Evolutionary conservation across 257 asterid genomes (phyloP).

Genomic region (Oldenlandia corymbosa): DNA sequence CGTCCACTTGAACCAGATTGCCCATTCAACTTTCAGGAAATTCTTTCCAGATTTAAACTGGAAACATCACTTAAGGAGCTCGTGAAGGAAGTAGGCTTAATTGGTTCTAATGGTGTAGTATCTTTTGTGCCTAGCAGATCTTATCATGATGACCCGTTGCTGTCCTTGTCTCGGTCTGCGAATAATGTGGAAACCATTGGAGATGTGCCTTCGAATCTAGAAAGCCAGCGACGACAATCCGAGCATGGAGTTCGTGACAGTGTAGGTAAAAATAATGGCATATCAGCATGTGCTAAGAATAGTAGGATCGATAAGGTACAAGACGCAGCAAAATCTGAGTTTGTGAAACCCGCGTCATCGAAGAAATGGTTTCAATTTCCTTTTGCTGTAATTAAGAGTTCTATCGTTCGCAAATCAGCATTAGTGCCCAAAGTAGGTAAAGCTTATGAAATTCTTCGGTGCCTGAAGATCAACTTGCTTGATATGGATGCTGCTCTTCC

Average conservation of each 20-base stretch:
- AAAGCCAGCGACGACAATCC: conserved; percentile 25
- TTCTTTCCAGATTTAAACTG: conserved; percentile 50
- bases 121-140: conserved; percentile 37
- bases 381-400: conserved; percentile 30
- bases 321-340: conserved; percentile 29
- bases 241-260: conserved; percentile 24
- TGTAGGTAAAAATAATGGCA: conserved; percentile 18
- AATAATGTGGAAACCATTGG: conserved; percentile 27
- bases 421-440: conserved; percentile 57
- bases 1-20: conserved; percentile 33
- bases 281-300: conserved; percentile 22
- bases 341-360: conserved; percentile 26
- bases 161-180: conserved; percentile 28
- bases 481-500: conserved; percentile 92
- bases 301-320: conserved; percentile 28
- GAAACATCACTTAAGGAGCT: conserved; percentile 63
- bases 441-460: conserved; percentile 52
- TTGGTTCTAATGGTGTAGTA: conserved; percentile 53
- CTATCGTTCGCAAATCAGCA: conserved; percentile 51
- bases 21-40: conserved; percentile 73
- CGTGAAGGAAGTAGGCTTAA: conserved; percentile 63
- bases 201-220: conserved; percentile 24
- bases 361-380: conserved; percentile 34
- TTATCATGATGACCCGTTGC: conserved; percentile 42
- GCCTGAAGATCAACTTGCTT: conserved; percentile 67